phyloP scores from a whole-genome alignment of 768 basidiomycete species.

The Zangia roseola region DNA sequence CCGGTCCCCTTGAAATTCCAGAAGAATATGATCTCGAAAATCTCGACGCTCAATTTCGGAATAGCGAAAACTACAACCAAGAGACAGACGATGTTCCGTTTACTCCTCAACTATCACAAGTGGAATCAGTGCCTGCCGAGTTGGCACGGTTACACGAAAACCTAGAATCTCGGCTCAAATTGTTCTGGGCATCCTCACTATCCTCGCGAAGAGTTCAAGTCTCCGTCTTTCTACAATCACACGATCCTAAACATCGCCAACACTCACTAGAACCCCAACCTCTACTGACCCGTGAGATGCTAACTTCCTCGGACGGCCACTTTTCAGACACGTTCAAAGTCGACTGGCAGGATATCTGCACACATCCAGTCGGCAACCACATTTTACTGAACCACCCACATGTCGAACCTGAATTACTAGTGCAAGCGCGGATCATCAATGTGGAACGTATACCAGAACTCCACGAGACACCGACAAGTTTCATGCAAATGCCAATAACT shows the following conservation, averaged over 20 bases:
- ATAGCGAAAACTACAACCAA: constrained; percentile 20
- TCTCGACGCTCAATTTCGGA: constrained; percentile 53
- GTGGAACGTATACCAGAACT: constrained; percentile 42
- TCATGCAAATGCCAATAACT: constrained; percentile 49
- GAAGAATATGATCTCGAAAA: constrained; percentile 57
- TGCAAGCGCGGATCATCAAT: constrained; percentile 47
- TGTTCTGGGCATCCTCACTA: constrained; percentile 79
- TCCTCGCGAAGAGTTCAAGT: constrained; percentile 61
- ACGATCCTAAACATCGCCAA: constrained; percentile 23
- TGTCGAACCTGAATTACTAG: constrained; percentile 46
- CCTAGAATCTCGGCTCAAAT: constrained; percentile 70
- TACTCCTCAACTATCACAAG: constrained; percentile 19
- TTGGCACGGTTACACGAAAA: constrained; percentile 67
- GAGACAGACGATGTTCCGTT: constrained; percentile 16
- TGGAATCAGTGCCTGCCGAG: constrained; percentile 26
- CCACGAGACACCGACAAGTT: constrained; percentile 29
- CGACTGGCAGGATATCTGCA: constrained; percentile 66
- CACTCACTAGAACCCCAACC: constrained; percentile 39
- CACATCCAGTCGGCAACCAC: constrained; percentile 55
- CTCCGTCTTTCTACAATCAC: constrained; percentile 48
- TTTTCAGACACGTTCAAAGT: constrained; percentile 66
- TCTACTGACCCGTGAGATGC: constrained; percentile 48
- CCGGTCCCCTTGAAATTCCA: constrained; percentile 56
- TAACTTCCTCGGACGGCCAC: constrained; percentile 67
- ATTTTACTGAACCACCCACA: constrained; percentile 54